Conservation (phyloP, 2,329 filamentous ascomycete species). For the Fusarium sp. region DNA sequence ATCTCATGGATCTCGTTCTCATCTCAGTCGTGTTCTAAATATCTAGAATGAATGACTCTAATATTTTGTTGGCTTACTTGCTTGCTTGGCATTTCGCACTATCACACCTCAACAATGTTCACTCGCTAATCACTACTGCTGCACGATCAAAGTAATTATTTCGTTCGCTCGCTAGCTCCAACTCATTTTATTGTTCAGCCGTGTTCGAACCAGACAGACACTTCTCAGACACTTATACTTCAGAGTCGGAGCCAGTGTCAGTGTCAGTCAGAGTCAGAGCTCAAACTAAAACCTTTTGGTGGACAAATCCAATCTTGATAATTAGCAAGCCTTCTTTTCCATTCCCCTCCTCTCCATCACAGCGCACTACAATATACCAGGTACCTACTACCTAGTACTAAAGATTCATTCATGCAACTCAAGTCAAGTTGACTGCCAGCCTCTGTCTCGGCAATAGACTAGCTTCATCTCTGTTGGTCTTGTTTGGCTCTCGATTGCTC, state of each 20-base stretch:
- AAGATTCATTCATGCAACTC: background rate
- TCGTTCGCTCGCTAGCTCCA: slow-evolving; percentile 25
- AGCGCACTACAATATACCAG: background rate
- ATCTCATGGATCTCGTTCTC: background rate
- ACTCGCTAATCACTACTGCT: slow-evolving; percentile 22
- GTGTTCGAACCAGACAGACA: background rate
- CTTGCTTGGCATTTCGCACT: background rate
- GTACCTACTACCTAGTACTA: background rate
- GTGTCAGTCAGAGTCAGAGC: background rate
- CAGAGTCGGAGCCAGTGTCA: background rate
- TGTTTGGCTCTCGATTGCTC: slow-evolving; percentile 18
- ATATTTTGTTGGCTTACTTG: slow-evolving; percentile 4
- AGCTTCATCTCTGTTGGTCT: slow-evolving; percentile 32
- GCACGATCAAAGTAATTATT: slow-evolving; percentile 20
- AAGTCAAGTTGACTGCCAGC: slow-evolving; percentile 9
- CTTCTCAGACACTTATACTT: background rate
- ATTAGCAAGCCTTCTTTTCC: background rate
- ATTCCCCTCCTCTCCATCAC: background rate
- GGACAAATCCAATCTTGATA: background rate
- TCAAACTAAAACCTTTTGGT: background rate
- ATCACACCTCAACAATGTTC: slow-evolving; percentile 2
- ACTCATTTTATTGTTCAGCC: slow-evolving; percentile 10
- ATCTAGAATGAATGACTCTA: slow-evolving; percentile 12
- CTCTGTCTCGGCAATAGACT: slow-evolving; percentile 36
- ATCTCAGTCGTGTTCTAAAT: background rate